These are phyloP conservation scores for Cystofilobasidium capitatum DNA, from an alignment of 768 basidiomycete genomes.

Conservation along the genomic window DNA sequence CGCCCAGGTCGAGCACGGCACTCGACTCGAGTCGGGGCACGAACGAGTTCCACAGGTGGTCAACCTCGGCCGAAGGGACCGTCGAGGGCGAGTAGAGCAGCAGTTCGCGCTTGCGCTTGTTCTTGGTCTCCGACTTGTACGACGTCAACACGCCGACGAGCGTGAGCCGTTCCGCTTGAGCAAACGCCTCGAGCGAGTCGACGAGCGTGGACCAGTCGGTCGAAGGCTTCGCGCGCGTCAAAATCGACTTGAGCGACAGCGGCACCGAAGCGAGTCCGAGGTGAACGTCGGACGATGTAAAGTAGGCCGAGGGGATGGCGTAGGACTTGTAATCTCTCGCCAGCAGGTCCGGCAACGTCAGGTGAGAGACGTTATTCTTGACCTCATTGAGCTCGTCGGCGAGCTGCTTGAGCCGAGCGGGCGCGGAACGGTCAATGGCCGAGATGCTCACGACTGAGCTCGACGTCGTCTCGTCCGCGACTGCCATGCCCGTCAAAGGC, in stretches of 20 bases:
- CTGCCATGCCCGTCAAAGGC: conserved; percentile 27
- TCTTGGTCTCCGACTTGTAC: conserved; percentile 41
- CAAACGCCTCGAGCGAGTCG: conserved; percentile 48
- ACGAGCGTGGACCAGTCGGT: conserved; percentile 42
- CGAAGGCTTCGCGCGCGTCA: conserved; percentile 39
- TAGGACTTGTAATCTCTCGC: conserved; percentile 96
- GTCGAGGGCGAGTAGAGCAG: conserved; percentile 44
- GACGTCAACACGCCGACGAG: conserved; percentile 73
- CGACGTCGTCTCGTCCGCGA: not conserved
- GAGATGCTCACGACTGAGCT: not conserved
- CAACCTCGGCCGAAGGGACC: not conserved
- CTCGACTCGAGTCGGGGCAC: conserved; percentile 9
- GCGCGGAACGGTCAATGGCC: not conserved
- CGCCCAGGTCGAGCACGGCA: not conserved
- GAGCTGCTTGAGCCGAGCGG: conserved; percentile 44
- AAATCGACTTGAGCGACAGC: conserved; percentile 53
- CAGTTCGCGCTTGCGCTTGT: conserved; percentile 58
- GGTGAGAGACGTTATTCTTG: conserved; percentile 60
- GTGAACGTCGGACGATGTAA: conserved; percentile 36
- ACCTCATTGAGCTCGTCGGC: conserved; percentile 46
- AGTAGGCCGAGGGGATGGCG: conserved; percentile 41
- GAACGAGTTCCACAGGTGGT: conserved; percentile 30
- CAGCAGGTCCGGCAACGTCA: conserved; percentile 66
- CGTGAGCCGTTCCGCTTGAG: conserved; percentile 54
- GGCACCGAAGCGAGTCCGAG: conserved; percentile 80